Evolutionary conservation across 345 rosid species (phyloP), one percentile per base, ranked within the genome.

Genomic region (Brassica juncea): DNA sequence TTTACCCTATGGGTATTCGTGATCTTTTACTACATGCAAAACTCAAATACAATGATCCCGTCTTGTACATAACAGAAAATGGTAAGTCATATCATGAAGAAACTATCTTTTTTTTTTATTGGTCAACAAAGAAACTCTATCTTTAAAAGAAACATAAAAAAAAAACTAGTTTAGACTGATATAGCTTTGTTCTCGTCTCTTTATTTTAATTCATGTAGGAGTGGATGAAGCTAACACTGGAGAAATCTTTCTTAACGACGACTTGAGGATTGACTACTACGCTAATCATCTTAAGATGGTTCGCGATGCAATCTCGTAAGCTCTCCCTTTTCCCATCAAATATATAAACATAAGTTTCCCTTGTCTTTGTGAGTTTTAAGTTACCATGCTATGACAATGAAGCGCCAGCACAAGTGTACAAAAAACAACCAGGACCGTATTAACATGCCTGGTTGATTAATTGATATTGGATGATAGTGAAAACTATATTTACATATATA

Each of bases 61-160:
- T 63, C 6, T 77, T 90, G 57, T 85, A 82, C 66, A 70, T 90
- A 4, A 87, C 92, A 21, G 94, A 88, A 54, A 88, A 90, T 9
- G 94, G 94, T 84, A 81, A 70, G 1, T 55, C 23, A 28, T 27
- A 30, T 4, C 47, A 12, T 27, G 11, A 23, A 58, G 44, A 54
- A 39, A 8, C 47, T 39, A 39, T 39, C 12, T 68, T 23, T 23
- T 23, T 21, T 23, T 23, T 23, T 23, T 23, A 23, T 23, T 23
- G 25, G 25, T 23, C 25, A 23, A 23, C 25, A 23, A 23, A 58
- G 44, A 54, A 39, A 39, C 12, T 39, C 47, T 39, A 39, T 39
- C 47, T 2, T 28, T 10, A 5, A 2, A 19, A 42, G 10, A 5
- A 11, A 4, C 10, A 82, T 83, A 4, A 2, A 23, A 52, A 10